Evolutionary conservation across 2,329 filamentous ascomycete genomes (phyloP), one percentile per base, ranked within the genome.

Genomic region (Pseudocercospora ulei): DNA sequence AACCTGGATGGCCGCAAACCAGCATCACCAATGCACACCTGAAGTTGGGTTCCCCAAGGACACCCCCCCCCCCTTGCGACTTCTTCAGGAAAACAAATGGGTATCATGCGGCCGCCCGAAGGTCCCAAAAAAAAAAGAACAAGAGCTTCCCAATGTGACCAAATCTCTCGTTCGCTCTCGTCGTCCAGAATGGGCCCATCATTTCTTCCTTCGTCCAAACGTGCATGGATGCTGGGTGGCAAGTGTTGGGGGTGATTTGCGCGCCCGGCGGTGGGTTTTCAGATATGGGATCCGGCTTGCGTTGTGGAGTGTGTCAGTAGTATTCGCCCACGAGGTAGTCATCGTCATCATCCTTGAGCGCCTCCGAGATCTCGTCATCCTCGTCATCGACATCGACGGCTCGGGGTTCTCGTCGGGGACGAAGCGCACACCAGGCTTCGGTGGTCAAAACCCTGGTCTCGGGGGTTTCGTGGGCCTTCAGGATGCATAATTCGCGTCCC

Each of bases 401-500:
- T 19, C 14, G 20, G 11, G 16, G 3, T 14, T 33, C n/a, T 16
- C 14, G 20, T n/a, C 28, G 13, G 7, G 18, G 30, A 14, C 18
- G 16, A 7, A 33, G 30, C 63, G 45, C 7, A 49, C 52, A 0
- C 43, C 39, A 28, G 52, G 55, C n/a, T 62, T 11, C 11, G 5
- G 41, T 23, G 0, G 48, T 39, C 2, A 64, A 36, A 8, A n/a
- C 20, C 7, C 45, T 22, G 5, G 28, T 14, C 4, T 30, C 23
- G n/a, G 7, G 12, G 29, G 9, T 13, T 6, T 39, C 31, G 7
- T 38, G 9, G 4, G 56, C 54, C 37, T 68, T 67, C 9, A 67
- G 39, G 13, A 51, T 42, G 6, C 56, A 59, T 2, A 69, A 51
- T 39, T 66, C 60, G 7, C 45, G 41, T 4, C 65, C 65, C 0